A percentile compares a stretch with the other conserved stretches of the same genome.
Evolutionary conservation across 768 basidiomycete species (phyloP).

Genomic region (Mycena epipterygia): DNA sequence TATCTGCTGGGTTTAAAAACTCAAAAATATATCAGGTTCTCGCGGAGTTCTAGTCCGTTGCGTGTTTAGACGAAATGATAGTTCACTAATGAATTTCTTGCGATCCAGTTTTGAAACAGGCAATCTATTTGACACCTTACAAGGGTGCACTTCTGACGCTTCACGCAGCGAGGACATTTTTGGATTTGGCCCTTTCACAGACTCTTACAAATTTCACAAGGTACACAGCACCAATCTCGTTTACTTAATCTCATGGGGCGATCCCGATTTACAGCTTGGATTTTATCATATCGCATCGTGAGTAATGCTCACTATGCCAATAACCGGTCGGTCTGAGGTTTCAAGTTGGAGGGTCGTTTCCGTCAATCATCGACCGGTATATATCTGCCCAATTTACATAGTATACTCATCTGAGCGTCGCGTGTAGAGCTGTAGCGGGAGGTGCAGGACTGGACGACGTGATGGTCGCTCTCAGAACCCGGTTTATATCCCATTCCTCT

Average conservation of each 20-base stretch:
- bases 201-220: constrained; percentile 21
- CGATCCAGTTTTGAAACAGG: constrained; percentile 28
- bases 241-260: too few species aligned
- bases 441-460: constrained; percentile 11
- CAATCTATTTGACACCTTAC: not conserved
- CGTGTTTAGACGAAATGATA: not conserved
- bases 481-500: not conserved
- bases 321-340: not conserved
- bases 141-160: not conserved
- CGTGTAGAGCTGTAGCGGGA: constrained; percentile 15
- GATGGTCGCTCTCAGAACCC: constrained; percentile 26
- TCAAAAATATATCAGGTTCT: not conserved
- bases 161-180: constrained; percentile 15
- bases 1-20: too few species aligned
- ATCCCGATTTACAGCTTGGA: too few species aligned
- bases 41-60: constrained; percentile 27
- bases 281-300: constrained; percentile 30
- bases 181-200: constrained; percentile 24
- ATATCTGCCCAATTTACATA: too few species aligned
- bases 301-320: not conserved
- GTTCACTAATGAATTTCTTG: not conserved
- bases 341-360: constrained; percentile 26
- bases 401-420: not conserved
- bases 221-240: too few species aligned
- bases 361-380: constrained; percentile 29